Evolutionary conservation across 2,329 filamentous ascomycete species (phyloP), one percentile per base, ranked within the genome.

Genomic region (Epichloe amarillans): DNA sequence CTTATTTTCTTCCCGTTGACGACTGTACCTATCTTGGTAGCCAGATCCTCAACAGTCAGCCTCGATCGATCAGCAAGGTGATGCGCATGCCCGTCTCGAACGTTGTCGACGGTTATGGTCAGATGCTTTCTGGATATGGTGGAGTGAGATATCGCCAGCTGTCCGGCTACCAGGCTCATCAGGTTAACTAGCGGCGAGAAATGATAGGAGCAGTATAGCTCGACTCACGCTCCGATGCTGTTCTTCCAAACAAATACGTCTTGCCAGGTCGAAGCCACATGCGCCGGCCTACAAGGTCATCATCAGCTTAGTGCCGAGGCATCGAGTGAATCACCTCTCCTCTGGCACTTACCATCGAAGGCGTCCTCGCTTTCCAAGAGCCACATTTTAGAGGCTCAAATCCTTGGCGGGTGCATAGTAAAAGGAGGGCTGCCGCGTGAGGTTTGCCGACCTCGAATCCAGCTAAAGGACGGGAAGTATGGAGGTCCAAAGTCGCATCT

Each of bases 121-220:
- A 96, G 71, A 67, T 98, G 93, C 61, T 93, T 88, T 51, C 91
- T 78, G 35, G 93, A 98, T 46, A 98, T 86, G 1, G 84, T 85
- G 61, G 86, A 87, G 61, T 93, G 79, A 5, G 83, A 79, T 57
- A 95, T 86, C 23, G 78, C 81, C 57, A 86, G 69, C 60, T 77
- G 80, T 3, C 80, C 79, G 50, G 79, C 83, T 86, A 57, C 5
- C 36, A 15, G 15, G 4, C n/a, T 12, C 14, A 1, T 45, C 19
- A 19, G 33, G 39, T 21, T 37, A 23, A 37, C 15, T 5, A 4
- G 23, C 5, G 7, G 23, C 49, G 10, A 6, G 5, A 5, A 40
- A 11, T 2, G 17, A 19, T 4, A 4, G 6, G n/a, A 35, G 4
- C 3, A 12, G 15, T 26, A 14, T n/a, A n/a, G 4, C 15, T 12